A percentile compares a stretch with the other conserved stretches of the same genome.
phyloP scores from a whole-genome alignment of 495 filamentous ascomycete genomes.

The Wilcoxina mikolae region DNA sequence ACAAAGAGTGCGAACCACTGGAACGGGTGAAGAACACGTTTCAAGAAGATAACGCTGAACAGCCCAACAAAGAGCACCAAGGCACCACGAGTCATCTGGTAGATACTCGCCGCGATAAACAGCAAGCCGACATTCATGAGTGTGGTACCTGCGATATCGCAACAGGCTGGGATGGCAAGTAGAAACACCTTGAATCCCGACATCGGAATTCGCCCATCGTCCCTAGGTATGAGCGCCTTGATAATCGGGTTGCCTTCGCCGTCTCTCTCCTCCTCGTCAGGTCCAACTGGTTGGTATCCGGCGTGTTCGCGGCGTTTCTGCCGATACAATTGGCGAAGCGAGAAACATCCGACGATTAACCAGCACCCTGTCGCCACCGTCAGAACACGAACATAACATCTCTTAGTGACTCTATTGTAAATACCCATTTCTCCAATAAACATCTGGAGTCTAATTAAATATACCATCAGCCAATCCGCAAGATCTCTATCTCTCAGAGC shows the following conservation, averaged over 20 bases:
- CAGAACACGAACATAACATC: neutral
- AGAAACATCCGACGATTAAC: slow-evolving; percentile 47
- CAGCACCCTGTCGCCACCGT: slow-evolving; percentile 18
- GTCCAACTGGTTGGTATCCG: slow-evolving; percentile 25
- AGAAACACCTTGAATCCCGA: slow-evolving; percentile 58
- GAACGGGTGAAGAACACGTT: slow-evolving; percentile 57
- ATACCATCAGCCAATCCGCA: too few relatives aligned
- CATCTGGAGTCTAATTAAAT: slow-evolving; percentile 28
- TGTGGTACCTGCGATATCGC: slow-evolving; percentile 87
- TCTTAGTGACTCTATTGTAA: neutral
- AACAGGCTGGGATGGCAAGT: slow-evolving; percentile 74
- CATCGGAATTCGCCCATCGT: slow-evolving; percentile 36
- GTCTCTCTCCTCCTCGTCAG: slow-evolving; percentile 10
- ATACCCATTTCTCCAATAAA: slow-evolving; percentile 30
- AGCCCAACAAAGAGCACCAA: slow-evolving; percentile 88
- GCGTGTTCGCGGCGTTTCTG: slow-evolving; percentile 12
- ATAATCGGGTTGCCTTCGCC: slow-evolving; percentile 5
- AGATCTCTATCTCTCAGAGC: too few relatives aligned
- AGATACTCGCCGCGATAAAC: slow-evolving; percentile 73
- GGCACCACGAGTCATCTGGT: slow-evolving; percentile 95
- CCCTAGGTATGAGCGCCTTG: slow-evolving; percentile 12
- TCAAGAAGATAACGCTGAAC: slow-evolving; percentile 84
- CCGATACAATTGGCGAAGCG: slow-evolving; percentile 43
- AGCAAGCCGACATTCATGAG: slow-evolving; percentile 92
- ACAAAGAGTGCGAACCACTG: slow-evolving; percentile 81